phyloP scores from a whole-genome alignment of 1,139 yeast species.

The Lodderomyces orthopsilosis region DNA sequence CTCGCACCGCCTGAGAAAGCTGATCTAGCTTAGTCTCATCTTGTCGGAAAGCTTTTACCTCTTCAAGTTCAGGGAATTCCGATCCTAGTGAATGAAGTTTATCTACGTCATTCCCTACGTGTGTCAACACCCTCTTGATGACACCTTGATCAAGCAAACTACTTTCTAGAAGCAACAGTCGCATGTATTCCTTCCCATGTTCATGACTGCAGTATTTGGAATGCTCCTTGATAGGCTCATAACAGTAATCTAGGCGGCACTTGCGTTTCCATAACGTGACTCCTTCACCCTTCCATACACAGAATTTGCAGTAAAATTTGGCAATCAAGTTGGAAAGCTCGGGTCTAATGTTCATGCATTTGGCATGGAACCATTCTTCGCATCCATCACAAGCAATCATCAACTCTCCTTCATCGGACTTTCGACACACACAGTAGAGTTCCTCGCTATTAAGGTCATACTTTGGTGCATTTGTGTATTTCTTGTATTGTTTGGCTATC shows the following conservation, averaged over 20 bases:
- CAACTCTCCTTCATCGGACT: slow-evolving; percentile 68
- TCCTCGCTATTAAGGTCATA: slow-evolving; percentile 55
- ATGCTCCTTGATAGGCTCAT: slow-evolving; percentile 47
- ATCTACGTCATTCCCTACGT: slow-evolving; percentile 12
- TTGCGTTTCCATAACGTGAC: slow-evolving; percentile 68
- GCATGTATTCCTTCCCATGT: slow-evolving; percentile 65
- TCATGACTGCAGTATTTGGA: slow-evolving; percentile 76
- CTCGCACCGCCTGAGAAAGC: slow-evolving; percentile 31
- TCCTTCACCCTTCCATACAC: slow-evolving; percentile 50
- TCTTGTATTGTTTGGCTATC: slow-evolving; percentile 44
- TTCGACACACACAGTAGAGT: slow-evolving; percentile 74
- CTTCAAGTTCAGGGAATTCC: slow-evolving; percentile 39
- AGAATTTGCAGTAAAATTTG: slow-evolving; percentile 72
- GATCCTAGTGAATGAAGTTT: slow-evolving; percentile 24
- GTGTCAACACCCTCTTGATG: slow-evolving; percentile 19
- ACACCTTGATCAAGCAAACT: slow-evolving; percentile 17
- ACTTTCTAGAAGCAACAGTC: slow-evolving; percentile 19
- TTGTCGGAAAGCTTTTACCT: slow-evolving; percentile 28
- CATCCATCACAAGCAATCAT: slow-evolving; percentile 96
- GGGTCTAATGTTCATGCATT: slow-evolving; percentile 63
- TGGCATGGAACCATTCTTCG: slow-evolving; percentile 93
- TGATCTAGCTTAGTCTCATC: slow-evolving; percentile 26
- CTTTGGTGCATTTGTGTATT: slow-evolving; percentile 42
- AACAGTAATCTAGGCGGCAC: slow-evolving; percentile 64
- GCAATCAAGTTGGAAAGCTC: slow-evolving; percentile 56